Evolutionary conservation across 176 grass and related monocot genomes (phyloP), one percentile per base, ranked within the genome.

Genomic region (Puya raimondii): DNA sequence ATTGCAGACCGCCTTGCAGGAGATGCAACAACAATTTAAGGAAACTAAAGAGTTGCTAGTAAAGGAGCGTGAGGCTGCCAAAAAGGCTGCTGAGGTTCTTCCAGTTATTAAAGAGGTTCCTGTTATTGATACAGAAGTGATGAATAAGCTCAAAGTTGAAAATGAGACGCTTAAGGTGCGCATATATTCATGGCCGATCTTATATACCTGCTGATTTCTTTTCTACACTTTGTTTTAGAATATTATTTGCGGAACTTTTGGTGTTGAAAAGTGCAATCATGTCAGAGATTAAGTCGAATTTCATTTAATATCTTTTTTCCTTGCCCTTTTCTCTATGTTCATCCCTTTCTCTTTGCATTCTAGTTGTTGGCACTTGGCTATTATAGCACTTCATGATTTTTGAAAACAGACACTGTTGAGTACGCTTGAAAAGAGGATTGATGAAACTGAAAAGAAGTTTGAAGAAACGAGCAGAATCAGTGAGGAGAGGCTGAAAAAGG

Each of bases 111-210:
- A 99, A 86, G 94, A 99, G 73, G 87, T 99, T 49, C 84, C 90
- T 51, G 80, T 99, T 84, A 49, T 99, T 81, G 86, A 99, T 68
- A 84, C 87, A 49, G 82, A 81, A 69, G 58, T 93, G 51, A 88
- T 93, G 87, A 80, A 88, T 84, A 93, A 92, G 75, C 87, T 99
- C 75, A 87, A 67, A 76, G 82, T 82, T 70, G 94, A 99, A 89
- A 99, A 99, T 84, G 80, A 99, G 63, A 99, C 87, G 57, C 87
- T 99, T 68, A 93, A 93, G 94, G 94, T 99, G 68, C 79, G 81
- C 70, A 13, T n/a, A 48, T 61, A 4, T 18, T 61, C 21, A 20
- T 2, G 2, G 8, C n/a, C 8, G n/a, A 61, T 61, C 14, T 61
- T 56, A 10, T 61, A 18, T 61, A 20, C 21, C 56, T 10, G 16